phyloP scores from a whole-genome alignment of 441 rosid species.

The Euphorbia schlechtendalii region DNA sequence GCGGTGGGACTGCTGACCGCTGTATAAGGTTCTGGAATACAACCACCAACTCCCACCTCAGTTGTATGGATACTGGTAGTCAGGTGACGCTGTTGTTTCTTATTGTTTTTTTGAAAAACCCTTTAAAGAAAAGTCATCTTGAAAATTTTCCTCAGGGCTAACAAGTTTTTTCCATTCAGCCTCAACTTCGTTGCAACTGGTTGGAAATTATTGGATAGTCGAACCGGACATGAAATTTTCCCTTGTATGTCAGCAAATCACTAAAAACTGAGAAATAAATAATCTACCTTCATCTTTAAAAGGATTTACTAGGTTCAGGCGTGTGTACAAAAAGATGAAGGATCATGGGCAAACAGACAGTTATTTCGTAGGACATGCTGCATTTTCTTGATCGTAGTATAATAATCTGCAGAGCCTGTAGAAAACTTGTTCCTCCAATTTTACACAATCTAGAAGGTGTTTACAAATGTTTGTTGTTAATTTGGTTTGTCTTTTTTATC shows the following conservation, averaged over 20 bases:
- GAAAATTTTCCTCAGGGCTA: neutral
- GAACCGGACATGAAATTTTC: neutral
- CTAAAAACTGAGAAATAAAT: no score
- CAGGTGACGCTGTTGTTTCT: constrained; percentile 41
- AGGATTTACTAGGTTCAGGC: neutral
- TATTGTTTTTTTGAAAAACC: neutral
- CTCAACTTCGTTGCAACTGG: neutral
- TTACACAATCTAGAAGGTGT: neutral
- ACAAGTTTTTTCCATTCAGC: neutral
- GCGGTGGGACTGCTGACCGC: constrained; percentile 95
- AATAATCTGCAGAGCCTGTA: neutral
- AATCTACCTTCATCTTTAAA: no score
- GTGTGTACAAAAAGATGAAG: neutral
- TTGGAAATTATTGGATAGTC: neutral
- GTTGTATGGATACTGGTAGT: constrained; percentile 89
- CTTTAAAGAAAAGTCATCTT: neutral
- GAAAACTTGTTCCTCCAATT: no score
- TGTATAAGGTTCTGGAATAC: constrained; percentile 98
- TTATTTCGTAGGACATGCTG: neutral
- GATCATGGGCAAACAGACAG: neutral
- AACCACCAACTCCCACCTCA: constrained; percentile 77
- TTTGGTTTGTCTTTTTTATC: neutral
- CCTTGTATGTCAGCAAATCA: neutral
- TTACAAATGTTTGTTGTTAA: no score
- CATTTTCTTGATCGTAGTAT: neutral